Evolutionary conservation across 345 rosid species (phyloP).

Genomic region (Rhizophora mangle): DNA sequence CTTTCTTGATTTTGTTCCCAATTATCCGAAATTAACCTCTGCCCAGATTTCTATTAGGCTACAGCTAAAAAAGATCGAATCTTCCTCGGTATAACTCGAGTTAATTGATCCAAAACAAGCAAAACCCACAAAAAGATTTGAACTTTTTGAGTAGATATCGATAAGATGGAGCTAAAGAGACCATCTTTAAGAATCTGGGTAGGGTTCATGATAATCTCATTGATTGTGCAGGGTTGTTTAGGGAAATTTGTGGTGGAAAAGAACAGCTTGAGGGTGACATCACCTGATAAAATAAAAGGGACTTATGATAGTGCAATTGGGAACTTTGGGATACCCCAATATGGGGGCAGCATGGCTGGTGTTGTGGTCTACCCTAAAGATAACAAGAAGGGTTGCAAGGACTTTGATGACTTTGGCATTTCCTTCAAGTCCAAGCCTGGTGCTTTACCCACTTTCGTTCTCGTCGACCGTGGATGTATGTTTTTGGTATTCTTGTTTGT

Average conservation of each 20-base stretch:
- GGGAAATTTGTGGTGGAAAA: slow-evolving; percentile 94
- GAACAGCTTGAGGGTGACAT: slow-evolving; percentile 80
- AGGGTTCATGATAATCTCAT: slow-evolving; percentile 38
- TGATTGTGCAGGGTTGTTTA: slow-evolving; percentile 15
- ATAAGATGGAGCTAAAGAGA: slow-evolving; percentile 15
- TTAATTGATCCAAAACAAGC: slow-evolving; percentile 12
- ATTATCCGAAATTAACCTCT: neutral
- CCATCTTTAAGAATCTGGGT: slow-evolving; percentile 10
- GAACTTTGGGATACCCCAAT: slow-evolving; percentile 96
- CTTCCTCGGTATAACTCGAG: slow-evolving; percentile 7
- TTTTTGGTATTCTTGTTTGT: neutral
- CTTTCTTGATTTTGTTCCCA: slow-evolving; percentile 1
- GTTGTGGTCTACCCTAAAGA: slow-evolving; percentile 64
- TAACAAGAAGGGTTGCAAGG: slow-evolving; percentile 72
- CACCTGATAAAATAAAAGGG: slow-evolving; percentile 90
- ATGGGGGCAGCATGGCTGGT: slow-evolving; percentile 99
- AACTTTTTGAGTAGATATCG: neutral
- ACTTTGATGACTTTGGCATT: slow-evolving; percentile 55
- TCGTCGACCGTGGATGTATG: slow-evolving; percentile 95
- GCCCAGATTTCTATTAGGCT: neutral
- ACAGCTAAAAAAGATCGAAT: slow-evolving; percentile 1
- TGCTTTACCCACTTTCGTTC: slow-evolving; percentile 68
- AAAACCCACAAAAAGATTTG: slow-evolving; percentile 5
- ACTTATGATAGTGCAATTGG: slow-evolving; percentile 89
- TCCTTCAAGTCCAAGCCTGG: slow-evolving; percentile 75